Evolutionary conservation across 192 early-diverging fungal species (phyloP).

Genomic region (Umbelopsis sp.): DNA sequence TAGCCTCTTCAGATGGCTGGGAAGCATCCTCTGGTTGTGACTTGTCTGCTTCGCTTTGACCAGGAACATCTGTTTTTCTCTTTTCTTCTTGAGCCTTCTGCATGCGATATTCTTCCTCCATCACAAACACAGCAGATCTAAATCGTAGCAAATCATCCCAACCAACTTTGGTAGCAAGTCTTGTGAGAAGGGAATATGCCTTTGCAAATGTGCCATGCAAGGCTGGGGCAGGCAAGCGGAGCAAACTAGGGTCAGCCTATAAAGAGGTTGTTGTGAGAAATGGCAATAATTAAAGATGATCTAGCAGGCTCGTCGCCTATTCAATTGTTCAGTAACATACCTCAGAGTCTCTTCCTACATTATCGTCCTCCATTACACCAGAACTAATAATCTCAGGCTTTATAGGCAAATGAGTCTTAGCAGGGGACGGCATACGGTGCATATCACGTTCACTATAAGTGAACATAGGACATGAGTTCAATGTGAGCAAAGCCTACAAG

Average conservation of each 20-base stretch:
- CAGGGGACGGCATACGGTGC: conserved; percentile 89
- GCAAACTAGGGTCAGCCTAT: conserved; percentile 64
- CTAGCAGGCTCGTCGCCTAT: no score
- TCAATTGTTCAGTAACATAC: conserved; percentile 20
- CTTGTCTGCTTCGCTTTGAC: conserved; percentile 36
- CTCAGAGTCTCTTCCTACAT: conserved; percentile 51
- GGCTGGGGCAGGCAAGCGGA: conserved; percentile 84
- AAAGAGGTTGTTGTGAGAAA: neutral
- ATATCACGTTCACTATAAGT: conserved; percentile 85
- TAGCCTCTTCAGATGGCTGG: conserved; percentile 11
- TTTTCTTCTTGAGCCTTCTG: conserved; percentile 77
- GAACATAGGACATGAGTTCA: conserved; percentile 99
- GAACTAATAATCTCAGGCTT: conserved; percentile 72
- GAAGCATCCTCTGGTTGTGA: conserved; percentile 29
- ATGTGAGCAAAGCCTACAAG: conserved; percentile 81
- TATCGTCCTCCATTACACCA: conserved; percentile 61
- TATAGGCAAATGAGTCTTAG: conserved; percentile 87
- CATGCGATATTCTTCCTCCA: conserved; percentile 96
- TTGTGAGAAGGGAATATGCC: conserved; percentile 84
- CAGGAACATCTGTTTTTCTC: conserved; percentile 39
- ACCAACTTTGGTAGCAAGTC: conserved; percentile 80
- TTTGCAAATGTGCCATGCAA: conserved; percentile 92
- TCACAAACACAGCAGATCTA: conserved; percentile 92
- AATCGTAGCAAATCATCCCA: conserved; percentile 94
- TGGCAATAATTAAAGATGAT: no score